A percentile compares a stretch with the other conserved stretches of the same genome.
phyloP scores from a whole-genome alignment of 495 filamentous ascomycete species.

The Podospora anserina region DNA sequence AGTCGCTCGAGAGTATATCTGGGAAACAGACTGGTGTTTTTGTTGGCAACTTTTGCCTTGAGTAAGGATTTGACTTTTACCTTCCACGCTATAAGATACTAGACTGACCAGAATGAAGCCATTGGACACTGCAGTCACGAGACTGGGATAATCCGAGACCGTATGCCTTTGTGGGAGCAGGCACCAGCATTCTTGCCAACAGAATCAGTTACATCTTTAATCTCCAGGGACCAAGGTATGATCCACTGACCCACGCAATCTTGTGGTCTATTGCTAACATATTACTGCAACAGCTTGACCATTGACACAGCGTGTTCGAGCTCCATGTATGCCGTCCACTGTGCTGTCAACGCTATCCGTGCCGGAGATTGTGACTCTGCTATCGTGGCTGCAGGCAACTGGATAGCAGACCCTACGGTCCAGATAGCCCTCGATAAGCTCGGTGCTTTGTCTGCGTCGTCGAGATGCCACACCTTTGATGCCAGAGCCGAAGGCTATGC shows the following conservation, averaged over 20 bases:
- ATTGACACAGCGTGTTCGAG: slow-evolving; percentile 56
- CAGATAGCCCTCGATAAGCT: slow-evolving; percentile 9
- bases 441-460: slow-evolving; percentile 32
- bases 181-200: slow-evolving; percentile 43
- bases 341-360: slow-evolving; percentile 48
- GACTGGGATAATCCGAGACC: not conserved
- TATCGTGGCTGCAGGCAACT: slow-evolving; percentile 39
- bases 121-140: not conserved
- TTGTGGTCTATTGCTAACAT: not conserved
- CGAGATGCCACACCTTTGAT: slow-evolving; percentile 55
- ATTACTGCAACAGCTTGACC: slow-evolving; percentile 36
- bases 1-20: not conserved
- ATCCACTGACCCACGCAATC: not conserved
- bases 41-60: not conserved
- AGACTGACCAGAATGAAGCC: too few species aligned
- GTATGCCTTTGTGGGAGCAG: not conserved
- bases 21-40: not conserved
- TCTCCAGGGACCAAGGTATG: slow-evolving; percentile 34
- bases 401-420: slow-evolving; percentile 27
- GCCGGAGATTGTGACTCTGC: slow-evolving; percentile 33
- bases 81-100: too few species aligned
- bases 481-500: slow-evolving; percentile 59
- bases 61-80: not conserved
- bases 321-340: slow-evolving; percentile 50
- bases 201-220: slow-evolving; percentile 51